Base-by-base conservation (phyloP, 495 filamentous ascomycete genomes). In the Aspergillus saccharolyticus region DNA sequence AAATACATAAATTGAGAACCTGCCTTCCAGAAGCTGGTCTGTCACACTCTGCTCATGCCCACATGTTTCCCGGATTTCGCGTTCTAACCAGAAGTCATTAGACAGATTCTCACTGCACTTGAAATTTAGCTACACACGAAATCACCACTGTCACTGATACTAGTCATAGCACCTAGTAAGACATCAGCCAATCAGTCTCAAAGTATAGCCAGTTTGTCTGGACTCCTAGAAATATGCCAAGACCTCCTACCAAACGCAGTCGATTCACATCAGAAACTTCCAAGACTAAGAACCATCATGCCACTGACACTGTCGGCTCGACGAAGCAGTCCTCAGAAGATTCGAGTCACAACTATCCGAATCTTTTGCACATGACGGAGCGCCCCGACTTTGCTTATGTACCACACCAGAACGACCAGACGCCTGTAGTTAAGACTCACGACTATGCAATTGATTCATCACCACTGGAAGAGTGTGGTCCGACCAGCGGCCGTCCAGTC, bases 371-470 rank as follows among this genome's bases (percentile, higher is more conserved):
- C 2, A 39, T 10, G 33, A 15, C 33, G 14, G 4, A 51, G 42
- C 21, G 33, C 59, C 21, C 58, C 21, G 56, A 45, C 8, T 53
- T 64, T 39, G 64, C 66, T 30, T 62, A 61, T 43, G 56, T 60
- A 60, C 69, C 52, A 20, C 59, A 65, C 22, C 56, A 66, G 6
- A 68, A 65, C 19, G 68, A 63, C 25, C 67, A 72, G 50, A 78
- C 76, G 18, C 76, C 76, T 17, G 56, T 71, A 19, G 28, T 58
- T 17, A 72, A 65, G 51, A 56, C 57, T 8, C 56, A 74, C 55
- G 73, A 76, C 22, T 62, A 74, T 44, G 74, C 70, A 24, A 71
- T 78, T 30, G 73, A 68, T 21, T 76, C 74, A 7, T 77, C 76
- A 4, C 74, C 74, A 4, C 60, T 55, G 21, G 70, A 66, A 6